Evolutionary conservation across 352 stramenopile species (phyloP), one percentile per base, ranked within the genome.

Genomic region (Phytopythium litorale): DNA sequence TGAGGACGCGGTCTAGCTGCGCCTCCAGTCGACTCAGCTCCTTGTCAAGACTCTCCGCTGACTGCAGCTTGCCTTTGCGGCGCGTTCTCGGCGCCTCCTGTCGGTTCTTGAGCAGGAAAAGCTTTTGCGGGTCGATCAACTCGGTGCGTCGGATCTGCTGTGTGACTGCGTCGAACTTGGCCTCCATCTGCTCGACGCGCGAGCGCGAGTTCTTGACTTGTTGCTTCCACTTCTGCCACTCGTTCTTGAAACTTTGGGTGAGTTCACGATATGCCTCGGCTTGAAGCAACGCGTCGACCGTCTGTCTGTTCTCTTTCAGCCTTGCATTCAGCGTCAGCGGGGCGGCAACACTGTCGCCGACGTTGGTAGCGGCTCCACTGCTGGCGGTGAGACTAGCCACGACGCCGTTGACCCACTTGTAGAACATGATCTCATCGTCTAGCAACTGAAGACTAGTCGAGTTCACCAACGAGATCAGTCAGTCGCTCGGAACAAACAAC

Each of bases 361-460:
- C 30, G n/a, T 1, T 32, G 19, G 45, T 7, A 4, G 3, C 6
- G 23, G 5, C 23, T 3, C 21, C 18, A 16, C 21, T 53, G 23
- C 46, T 53, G 23, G 12, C 35, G 37, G 62, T 58, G 25, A 75
- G 21, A 19, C 58, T 63, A n/a, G 71, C 56, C 8, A 88, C 64
- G 19, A 90, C 54, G 15, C 78, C 64, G 49, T 90, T 88, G 56
- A 88, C 71, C 81, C 78, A 88, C 65, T 90, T 88, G 72, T 88
- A 88, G 18, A 89, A 88, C 11, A 82, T 56, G 40, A 73, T 70
- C 63, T 91, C 77, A 33, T 90, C 70, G 42, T 85, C 71, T 18
- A 81, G 53, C 70, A 88, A 80, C 58, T 88, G 68, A 8, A 91
- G 40, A 33, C 73, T 84, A 49, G 25, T n/a, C 72, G 81, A 49